Percentiles rank a stretch among this genome's conserved stretches.
Conservation (phyloP, 2,329 filamentous ascomycete species). For the Phyllosticta paracitricarpa region DNA sequence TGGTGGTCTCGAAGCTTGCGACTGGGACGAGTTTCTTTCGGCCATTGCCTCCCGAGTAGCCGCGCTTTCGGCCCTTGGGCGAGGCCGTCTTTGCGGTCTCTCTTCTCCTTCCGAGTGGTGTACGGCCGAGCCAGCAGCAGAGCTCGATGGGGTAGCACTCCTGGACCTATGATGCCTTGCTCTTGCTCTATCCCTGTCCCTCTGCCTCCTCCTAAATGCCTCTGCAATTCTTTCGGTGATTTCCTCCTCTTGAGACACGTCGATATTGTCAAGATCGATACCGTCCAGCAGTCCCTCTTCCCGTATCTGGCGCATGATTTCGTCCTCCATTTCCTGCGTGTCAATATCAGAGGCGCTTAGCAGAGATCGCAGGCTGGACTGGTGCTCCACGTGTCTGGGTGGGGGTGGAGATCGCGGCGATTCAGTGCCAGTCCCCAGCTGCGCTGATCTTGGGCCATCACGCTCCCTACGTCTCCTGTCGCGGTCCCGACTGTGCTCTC, state of each 20-base stretch:
- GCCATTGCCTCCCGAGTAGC: conserved; percentile 15
- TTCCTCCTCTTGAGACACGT: conserved; percentile 75
- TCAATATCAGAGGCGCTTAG: conserved; percentile 72
- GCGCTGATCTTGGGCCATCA: neutral
- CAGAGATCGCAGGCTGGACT: conserved; percentile 76
- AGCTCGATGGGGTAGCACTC: conserved; percentile 19
- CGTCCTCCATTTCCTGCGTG: conserved; percentile 69
- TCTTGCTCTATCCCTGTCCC: conserved; percentile 40
- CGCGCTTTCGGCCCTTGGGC: conserved; percentile 25
- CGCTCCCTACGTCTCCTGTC: conserved; percentile 10
- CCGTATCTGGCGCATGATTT: conserved; percentile 81
- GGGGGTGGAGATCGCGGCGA: conserved; percentile 8
- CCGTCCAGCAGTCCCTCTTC: conserved; percentile 81
- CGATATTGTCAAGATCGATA: conserved; percentile 79
- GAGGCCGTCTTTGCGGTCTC: conserved; percentile 20
- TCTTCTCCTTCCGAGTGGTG: conserved; percentile 20
- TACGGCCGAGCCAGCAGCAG: neutral
- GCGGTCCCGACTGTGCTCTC: conserved; percentile 24
- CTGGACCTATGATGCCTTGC: conserved; percentile 31
- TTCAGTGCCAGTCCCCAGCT: neutral
- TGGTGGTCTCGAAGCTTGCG: conserved; percentile 25
- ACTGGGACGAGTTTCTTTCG: neutral
- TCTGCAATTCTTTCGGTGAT: conserved; percentile 85
- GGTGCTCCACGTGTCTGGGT: conserved; percentile 66
- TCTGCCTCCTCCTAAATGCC: conserved; percentile 70